Conservation (phyloP, 495 filamentous ascomycete genomes). For the Cudoniella acicularis region DNA sequence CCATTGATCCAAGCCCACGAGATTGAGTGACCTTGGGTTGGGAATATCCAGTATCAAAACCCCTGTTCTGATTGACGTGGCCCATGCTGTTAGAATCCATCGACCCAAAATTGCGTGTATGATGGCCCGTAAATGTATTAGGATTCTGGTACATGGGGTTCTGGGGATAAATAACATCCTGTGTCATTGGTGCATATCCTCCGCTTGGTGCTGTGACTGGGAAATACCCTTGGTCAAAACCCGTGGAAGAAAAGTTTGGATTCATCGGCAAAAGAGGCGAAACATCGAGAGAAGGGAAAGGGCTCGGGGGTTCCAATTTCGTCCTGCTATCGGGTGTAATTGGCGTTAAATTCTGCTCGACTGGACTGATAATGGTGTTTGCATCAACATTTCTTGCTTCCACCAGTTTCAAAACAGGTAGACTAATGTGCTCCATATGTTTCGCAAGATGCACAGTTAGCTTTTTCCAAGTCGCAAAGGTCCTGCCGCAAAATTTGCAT, state of each 20-base stretch:
- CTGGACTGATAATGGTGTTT: conserved; percentile 60
- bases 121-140: background rate
- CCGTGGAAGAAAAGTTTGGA: conserved; percentile 10
- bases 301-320: conserved; percentile 20
- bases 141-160: conserved; percentile 16
- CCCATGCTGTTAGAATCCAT: conserved; percentile 9
- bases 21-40: conserved; percentile 16
- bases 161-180: conserved; percentile 9
- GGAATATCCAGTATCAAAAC: conserved; percentile 11
- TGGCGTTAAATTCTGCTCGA: conserved; percentile 43
- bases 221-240: conserved; percentile 13
- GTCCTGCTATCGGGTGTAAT: conserved; percentile 15
- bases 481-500: conserved; percentile 86
- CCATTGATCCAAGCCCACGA: conserved; percentile 12
- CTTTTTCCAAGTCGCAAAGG: conserved; percentile 87
- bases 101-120: conserved; percentile 14
- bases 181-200: conserved; percentile 11
- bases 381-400: conserved; percentile 50
- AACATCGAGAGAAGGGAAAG: conserved; percentile 20
- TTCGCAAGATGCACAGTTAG: conserved; percentile 91
- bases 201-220: conserved; percentile 2
- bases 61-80: conserved; percentile 14
- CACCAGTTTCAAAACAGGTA: conserved; percentile 81
- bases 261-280: conserved; percentile 18
- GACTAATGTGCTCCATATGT: conserved; percentile 91